Conservation (phyloP, 2,329 filamentous ascomycete genomes). For the Teratosphaeriaceae sp. region DNA sequence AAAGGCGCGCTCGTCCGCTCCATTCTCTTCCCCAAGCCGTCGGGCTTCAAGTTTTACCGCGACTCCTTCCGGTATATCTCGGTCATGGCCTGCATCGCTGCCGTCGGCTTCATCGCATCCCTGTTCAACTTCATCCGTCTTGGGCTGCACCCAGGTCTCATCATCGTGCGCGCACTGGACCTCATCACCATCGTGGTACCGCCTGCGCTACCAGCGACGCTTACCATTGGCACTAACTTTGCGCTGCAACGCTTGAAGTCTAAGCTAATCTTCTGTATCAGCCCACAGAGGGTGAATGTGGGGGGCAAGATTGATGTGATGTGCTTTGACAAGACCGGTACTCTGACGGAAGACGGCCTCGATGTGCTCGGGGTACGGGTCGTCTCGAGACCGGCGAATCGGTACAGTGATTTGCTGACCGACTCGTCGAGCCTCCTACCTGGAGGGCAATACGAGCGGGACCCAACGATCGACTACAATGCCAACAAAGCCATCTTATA, state of each 20-base stretch:
- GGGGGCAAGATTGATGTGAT: conserved; percentile 93
- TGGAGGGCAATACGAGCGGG: conserved; percentile 48
- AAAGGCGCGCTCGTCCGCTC: conserved; percentile 93
- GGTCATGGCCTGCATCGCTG: conserved; percentile 84
- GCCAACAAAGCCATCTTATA: conserved; percentile 69
- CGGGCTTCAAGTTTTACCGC: conserved; percentile 96
- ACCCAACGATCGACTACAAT: conserved; percentile 54
- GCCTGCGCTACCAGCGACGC: conserved; percentile 84
- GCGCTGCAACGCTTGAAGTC: conserved; percentile 78
- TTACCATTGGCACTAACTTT: conserved; percentile 96
- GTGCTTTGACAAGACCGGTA: conserved; percentile 99
- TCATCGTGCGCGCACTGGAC: conserved; percentile 86
- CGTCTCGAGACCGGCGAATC: conserved; percentile 55
- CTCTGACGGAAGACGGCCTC: conserved; percentile 88
- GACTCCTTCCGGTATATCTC: conserved; percentile 98
- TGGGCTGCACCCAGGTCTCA: conserved; percentile 77
- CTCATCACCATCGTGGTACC: conserved; percentile 97
- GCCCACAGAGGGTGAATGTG: conserved; percentile 92
- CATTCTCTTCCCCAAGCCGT: conserved; percentile 98
- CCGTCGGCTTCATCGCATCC: conserved; percentile 81
- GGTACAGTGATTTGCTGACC: conserved; percentile 70
- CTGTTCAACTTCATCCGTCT: conserved; percentile 90
- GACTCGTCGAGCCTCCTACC: conserved; percentile 56
- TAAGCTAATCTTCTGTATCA: conserved; percentile 95
- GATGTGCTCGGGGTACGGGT: conserved; percentile 87